Evolutionary conservation across 192 early-diverging fungal genomes (phyloP).

Genomic region (Umbelopsis isabellina): DNA sequence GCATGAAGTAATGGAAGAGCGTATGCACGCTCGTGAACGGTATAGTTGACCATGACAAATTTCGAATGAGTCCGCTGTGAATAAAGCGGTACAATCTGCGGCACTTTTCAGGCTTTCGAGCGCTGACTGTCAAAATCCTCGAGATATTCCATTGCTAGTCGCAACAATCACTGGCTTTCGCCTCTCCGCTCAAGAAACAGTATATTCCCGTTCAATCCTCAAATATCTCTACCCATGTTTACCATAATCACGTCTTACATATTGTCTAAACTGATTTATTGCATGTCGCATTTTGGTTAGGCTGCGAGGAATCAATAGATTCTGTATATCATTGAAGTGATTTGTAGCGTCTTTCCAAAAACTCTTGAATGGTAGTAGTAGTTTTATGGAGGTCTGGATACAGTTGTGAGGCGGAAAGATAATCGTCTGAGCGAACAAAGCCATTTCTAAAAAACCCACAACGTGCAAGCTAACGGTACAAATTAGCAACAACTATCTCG

Average conservation of each 20-base stretch:
- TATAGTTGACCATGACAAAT: constrained; percentile 4
- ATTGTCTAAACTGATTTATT: too few relatives aligned
- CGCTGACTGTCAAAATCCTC: neutral
- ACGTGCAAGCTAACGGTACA: constrained; percentile 4
- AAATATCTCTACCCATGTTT: too few relatives aligned
- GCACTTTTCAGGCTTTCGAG: neutral
- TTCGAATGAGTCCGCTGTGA: neutral
- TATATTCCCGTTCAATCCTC: too few relatives aligned
- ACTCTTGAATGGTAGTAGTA: constrained; percentile 2
- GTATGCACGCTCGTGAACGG: constrained; percentile 55
- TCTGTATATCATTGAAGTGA: neutral
- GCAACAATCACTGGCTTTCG: too few relatives aligned
- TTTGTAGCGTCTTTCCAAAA: neutral
- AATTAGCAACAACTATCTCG: neutral
- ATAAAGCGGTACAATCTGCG: neutral
- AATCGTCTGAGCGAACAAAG: constrained; percentile 19
- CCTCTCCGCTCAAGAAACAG: too few relatives aligned
- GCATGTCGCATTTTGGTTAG: neutral
- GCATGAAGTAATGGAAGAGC: constrained; percentile 79
- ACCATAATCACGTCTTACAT: too few relatives aligned
- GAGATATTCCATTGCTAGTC: too few relatives aligned
- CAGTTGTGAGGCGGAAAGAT: constrained; percentile 17
- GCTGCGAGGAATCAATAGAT: neutral
- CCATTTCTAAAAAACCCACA: constrained; percentile 9
- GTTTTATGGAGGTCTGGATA: constrained; percentile 17